Base-by-base conservation (phyloP, 208 protist species). In the Tritrichomonas musculus region DNA sequence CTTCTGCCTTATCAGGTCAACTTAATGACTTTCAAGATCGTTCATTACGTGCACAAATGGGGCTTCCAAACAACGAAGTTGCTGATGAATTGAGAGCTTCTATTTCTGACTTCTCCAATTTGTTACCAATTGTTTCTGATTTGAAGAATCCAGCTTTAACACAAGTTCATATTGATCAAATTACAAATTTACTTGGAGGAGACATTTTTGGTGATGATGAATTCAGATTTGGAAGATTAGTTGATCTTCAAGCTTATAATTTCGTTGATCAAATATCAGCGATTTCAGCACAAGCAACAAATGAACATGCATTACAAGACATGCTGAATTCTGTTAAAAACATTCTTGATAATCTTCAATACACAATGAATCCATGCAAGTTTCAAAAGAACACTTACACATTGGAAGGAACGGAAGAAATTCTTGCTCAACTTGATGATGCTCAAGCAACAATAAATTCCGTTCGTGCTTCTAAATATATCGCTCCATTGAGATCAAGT, bases 271-370 rank as follows among this genome's bases (percentile, higher is more conserved):
- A 88, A 36, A 88, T 88, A 13, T 53, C 41, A 39, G 44, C 47
- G 20, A 88, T 88, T 39, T 88, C 77, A 2, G 47, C 44, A 39
- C 77, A 88, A 57, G 77, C 77, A 33, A 88, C 77, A 88, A 88
- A 88, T 47, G 77, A 88, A 88, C 77, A 88, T 57, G 13, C 47
- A 50, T 30, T 88, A 2, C 41, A 53, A n/a, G 77, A 88, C 57
- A 13, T 41, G 27, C 30, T 88, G 20, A 88, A 88, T 47, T 57
- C 33, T 20, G 47, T 88, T 20, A 25, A 57, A 27, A 88, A 88
- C 4, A 49, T 47, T 3, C 53, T 88, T 22, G 47, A 88, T 33
- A 30, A 20, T 13, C 41, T 88, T 20, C 13, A 53, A 57, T 88
- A 44, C n/a, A 57, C 8, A 13, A 13, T 20, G 2, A 60, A 17